A percentile compares a stretch with the other conserved stretches of the same genome.
Evolutionary conservation across 768 basidiomycete species (phyloP).

Genomic region (Boletus sp.): DNA sequence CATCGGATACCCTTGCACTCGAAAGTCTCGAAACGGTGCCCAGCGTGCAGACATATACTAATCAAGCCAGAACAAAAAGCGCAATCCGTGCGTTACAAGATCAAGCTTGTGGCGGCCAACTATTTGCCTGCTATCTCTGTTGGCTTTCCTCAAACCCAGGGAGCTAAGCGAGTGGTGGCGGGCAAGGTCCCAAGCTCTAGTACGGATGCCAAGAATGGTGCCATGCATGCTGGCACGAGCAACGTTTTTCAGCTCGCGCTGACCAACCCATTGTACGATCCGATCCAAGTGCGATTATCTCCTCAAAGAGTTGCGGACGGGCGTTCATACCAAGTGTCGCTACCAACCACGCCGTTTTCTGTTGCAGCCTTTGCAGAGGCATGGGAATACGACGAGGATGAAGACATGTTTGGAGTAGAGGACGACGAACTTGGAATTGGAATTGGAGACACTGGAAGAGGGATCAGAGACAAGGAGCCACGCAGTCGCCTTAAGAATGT

Average conservation of each 20-base stretch:
- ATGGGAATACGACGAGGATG: constrained; percentile 98
- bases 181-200: constrained; percentile 36
- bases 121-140: constrained; percentile 88
- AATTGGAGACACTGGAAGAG: constrained; percentile 34
- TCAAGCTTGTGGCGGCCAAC: constrained; percentile 93
- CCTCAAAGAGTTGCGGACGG: constrained; percentile 57
- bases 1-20: constrained; percentile 89
- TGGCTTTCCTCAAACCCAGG: constrained; percentile 55
- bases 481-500: constrained; percentile 54
- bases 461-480: constrained; percentile 44
- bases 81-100: constrained; percentile 91
- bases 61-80: constrained; percentile 99
- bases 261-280: constrained; percentile 94
- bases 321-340: constrained; percentile 62
- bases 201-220: constrained; percentile 36
- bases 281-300: constrained; percentile 86
- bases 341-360: constrained; percentile 75
- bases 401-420: constrained; percentile 65
- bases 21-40: constrained; percentile 94
- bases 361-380: constrained; percentile 92
- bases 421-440: constrained; percentile 37
- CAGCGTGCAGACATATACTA: constrained; percentile 89
- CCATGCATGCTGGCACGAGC: constrained; percentile 68
- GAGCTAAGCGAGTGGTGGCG: constrained; percentile 33
- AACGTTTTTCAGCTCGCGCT: constrained; percentile 89